Conservation (phyloP, 306 rosid species). For the Glycine tomentella region DNA sequence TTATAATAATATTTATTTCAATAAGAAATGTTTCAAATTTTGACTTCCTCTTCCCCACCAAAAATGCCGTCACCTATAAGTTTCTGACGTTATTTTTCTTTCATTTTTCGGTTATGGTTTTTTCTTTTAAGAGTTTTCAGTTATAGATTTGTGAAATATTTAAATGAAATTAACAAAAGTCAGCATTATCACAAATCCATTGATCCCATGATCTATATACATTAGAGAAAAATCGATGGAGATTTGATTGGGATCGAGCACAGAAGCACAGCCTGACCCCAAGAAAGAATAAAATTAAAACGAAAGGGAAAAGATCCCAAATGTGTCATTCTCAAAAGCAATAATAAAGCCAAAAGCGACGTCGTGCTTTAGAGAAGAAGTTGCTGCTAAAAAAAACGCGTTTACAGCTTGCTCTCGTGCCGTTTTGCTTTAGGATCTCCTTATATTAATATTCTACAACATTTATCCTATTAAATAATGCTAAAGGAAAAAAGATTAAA, state of each 20-base stretch:
- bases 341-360: conserved; percentile 53
- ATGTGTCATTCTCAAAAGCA: conserved; percentile 47
- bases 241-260: too few relatives aligned
- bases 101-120: too few relatives aligned
- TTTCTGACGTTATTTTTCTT: too few relatives aligned
- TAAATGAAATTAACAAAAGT: background rate
- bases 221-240: conserved; percentile 35
- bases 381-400: conserved; percentile 56
- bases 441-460: background rate
- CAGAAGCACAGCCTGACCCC: background rate
- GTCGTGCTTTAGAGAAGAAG: conserved; percentile 25
- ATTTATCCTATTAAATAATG: background rate
- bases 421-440: conserved; percentile 38
- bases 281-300: conserved; percentile 8
- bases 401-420: conserved; percentile 53
- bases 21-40: too few relatives aligned
- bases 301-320: conserved; percentile 29
- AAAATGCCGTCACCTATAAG: too few relatives aligned
- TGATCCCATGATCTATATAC: background rate
- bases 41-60: too few relatives aligned
- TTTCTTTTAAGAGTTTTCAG: too few relatives aligned
- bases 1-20: too few relatives aligned
- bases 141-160: too few relatives aligned
- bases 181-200: background rate
- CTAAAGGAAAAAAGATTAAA: conserved; percentile 7